Evolutionary conservation across 2,329 filamentous ascomycete species (phyloP), one percentile per base, ranked within the genome.

Genomic region (Keithomyces neogunnii): DNA sequence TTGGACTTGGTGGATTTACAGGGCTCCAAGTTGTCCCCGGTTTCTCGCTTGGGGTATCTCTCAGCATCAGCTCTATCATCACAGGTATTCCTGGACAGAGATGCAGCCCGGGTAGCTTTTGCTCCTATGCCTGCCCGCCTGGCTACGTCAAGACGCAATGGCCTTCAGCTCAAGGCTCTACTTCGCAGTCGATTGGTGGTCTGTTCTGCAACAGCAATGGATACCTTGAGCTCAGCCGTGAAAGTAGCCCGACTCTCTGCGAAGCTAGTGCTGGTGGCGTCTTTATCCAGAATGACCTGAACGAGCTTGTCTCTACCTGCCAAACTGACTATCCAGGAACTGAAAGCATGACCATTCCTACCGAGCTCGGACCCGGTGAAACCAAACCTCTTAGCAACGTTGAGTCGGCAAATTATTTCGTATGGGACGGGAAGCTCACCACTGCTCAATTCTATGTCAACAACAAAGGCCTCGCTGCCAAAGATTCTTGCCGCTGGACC

Each of bases 391-490:
- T 99, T 57, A 89, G 88, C 65, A 92, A 89, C 75, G 87, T 92
- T 45, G 72, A 86, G 57, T 82, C 84, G 54, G 65, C 67, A 47
- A 76, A 73, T 48, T 95, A 92, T 76, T 97, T 90, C 75, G 71
- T 76, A 55, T 95, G 89, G 88, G 60, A 88, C 62, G 80, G 80
- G 60, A 78, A 79, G 67, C 61, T 73, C 48, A 97, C 93, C 49
- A 91, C 89, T 46, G 91, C 91, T 44, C 93, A 97, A 73, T 97
- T 96, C 80, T 99, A 99, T 67, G 80, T 97, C 71, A 97, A 97
- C 80, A 87, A 87, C 62, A 78, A 81, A 60, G 90, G 89, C 54
- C 74, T 86, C 49, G 61, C 70, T 19, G 72, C 82, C 53, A 67
- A 82, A 57, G 71, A 91, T 10, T 88, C 81, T 48, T 99, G 93